Conservation (phyloP, 176 grass and related monocot genomes). For the Oryza nivara region DNA sequence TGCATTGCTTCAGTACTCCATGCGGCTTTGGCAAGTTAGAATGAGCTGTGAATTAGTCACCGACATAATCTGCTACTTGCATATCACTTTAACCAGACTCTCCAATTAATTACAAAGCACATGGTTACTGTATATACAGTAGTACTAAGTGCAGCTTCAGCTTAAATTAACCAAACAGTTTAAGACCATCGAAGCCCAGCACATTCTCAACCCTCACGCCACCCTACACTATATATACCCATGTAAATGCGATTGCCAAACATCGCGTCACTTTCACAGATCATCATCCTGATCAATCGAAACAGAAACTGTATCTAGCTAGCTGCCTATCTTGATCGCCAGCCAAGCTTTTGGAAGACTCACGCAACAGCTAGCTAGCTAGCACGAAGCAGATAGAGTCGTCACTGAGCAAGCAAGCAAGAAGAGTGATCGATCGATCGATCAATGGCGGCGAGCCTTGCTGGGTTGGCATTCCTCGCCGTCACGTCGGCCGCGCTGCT, state of each 20-base stretch:
- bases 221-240: conserved; percentile 32
- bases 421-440: background rate
- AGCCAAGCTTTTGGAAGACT: conserved; percentile 28
- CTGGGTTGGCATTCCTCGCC: background rate
- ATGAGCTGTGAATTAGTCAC: background rate
- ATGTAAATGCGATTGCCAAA: conserved; percentile 7
- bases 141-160: background rate
- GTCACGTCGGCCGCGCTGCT: background rate
- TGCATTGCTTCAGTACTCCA: background rate
- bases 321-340: background rate
- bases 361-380: conserved; percentile 25
- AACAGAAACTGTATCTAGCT: background rate
- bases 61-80: background rate
- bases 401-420: conserved; percentile 11
- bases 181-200: background rate
- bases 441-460: conserved; percentile 34
- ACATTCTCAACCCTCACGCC: background rate
- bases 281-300: background rate
- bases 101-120: background rate
- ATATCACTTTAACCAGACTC: background rate
- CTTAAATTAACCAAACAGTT: background rate
- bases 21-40: conserved; percentile 11
- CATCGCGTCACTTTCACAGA: background rate
- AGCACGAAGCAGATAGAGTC: background rate
- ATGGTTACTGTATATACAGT: background rate